phyloP scores from a whole-genome alignment of 1,284 basidiomycete genomes.

The Apiotrichum akiyoshidainum region DNA sequence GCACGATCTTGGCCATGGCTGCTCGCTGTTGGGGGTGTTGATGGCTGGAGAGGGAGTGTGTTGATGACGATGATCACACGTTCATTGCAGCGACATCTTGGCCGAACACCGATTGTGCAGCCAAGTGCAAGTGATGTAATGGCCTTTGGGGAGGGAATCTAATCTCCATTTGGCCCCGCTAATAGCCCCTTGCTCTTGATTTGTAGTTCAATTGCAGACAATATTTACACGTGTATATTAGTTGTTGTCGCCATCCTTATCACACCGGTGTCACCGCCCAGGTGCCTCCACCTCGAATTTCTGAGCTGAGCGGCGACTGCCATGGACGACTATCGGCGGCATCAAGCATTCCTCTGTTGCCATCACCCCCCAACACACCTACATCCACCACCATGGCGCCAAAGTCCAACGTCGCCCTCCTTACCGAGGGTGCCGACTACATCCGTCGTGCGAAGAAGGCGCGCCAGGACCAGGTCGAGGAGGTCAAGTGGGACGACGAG shows the following conservation, averaged over 20 bases:
- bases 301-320: neutral
- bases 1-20: constrained; percentile 50
- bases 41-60: neutral
- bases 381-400: constrained; percentile 4
- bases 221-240: constrained; percentile 4
- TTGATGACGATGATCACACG: neutral
- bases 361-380: constrained; percentile 2
- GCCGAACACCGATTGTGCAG: neutral
- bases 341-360: neutral
- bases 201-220: neutral
- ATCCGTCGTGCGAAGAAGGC: constrained; percentile 48
- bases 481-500: constrained; percentile 52
- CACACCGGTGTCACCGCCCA: no score
- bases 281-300: constrained; percentile 4
- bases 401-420: constrained; percentile 47
- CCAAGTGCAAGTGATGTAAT: neutral
- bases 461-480: constrained; percentile 47
- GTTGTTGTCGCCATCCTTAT: neutral
- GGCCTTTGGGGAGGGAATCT: neutral
- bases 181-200: neutral
- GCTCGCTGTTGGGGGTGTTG: neutral
- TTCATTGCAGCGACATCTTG: neutral
- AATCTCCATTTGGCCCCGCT: neutral
- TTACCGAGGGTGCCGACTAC: constrained; percentile 50
- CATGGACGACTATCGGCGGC: neutral